These are phyloP conservation scores for Phylloporus arenicola DNA, from an alignment of 768 basidiomycete genomes.

Conservation along the genomic window DNA sequence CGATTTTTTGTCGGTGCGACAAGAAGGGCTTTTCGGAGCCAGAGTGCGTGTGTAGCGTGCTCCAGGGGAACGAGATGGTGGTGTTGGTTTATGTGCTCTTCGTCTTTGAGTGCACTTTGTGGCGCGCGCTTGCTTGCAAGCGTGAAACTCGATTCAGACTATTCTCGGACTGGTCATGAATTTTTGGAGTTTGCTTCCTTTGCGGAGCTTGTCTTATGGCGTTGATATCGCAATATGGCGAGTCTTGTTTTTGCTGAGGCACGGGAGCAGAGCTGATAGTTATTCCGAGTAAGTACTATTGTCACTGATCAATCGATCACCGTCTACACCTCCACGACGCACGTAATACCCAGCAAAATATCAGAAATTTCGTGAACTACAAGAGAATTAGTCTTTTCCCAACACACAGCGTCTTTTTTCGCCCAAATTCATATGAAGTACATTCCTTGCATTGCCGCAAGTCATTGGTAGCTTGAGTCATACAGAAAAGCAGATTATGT, in stretches of 20 bases:
- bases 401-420: too few species aligned
- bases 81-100: neutral
- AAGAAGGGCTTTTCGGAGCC: neutral
- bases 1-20: neutral
- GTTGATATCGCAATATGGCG: neutral
- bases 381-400: too few species aligned
- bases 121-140: slow-evolving; percentile 11
- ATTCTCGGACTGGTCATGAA: slow-evolving; percentile 23
- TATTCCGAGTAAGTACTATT: too few species aligned
- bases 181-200: slow-evolving; percentile 9
- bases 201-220: slow-evolving; percentile 1
- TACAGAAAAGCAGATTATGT: too few species aligned
- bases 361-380: too few species aligned
- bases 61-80: slow-evolving; percentile 21
- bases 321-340: too few species aligned
- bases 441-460: too few species aligned
- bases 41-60: slow-evolving; percentile 2
- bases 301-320: too few species aligned
- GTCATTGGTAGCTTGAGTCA: too few species aligned
- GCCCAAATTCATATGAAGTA: too few species aligned
- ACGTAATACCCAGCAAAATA: too few species aligned
- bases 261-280: neutral
- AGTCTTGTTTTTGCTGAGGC: neutral
- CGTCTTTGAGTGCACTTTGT: slow-evolving; percentile 29
- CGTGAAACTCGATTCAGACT: slow-evolving; percentile 33